Base-by-base conservation (phyloP, 495 filamentous ascomycete genomes). In the Xeromyces bisporus region DNA sequence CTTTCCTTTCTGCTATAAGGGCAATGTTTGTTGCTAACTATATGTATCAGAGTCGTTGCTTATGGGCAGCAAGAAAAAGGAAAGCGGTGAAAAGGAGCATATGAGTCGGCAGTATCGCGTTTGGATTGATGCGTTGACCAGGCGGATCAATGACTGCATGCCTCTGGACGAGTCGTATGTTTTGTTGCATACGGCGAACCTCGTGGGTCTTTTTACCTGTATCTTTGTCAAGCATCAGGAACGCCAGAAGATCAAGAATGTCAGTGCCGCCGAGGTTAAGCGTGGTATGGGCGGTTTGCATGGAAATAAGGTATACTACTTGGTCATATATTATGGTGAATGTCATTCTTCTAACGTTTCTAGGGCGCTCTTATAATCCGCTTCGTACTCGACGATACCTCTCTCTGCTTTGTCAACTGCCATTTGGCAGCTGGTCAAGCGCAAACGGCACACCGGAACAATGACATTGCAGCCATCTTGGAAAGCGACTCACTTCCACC, bases 91-190 rank as follows among this genome's bases (percentile, higher is more conserved):
- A 38, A 81, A 86, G 40, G 86, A 94, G 46, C 77, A 84, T 38
- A 94, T 96, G 82, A 87, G 80, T 56, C 85, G 87, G 37, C 87
- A 94, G 50, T 97, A 97, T 43, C 79, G 89, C 36, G 81, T 86
- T 20, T 97, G 89, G 89, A 67, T 80, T 42, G 84, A 96, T 42
- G 80, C 85, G 51, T 65, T 97, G 15, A 73, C 75, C 1, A 70
- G 77, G 26, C 69, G 66, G 40, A 63, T 96, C 20, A 82, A 93
- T 44, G 78, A 87, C 33, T 67, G 73, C 43, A 80, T 92, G 73
- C 77, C 84, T 3, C 59, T 72, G 11, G 62, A 75, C 31, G 68
- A 85, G 33, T 69, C 80, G 3, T 97, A 97, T 47, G 70, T 76
- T 29, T 67, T 93, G 12, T 62, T 96, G 7, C 85, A 96, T 42